phyloP scores from a whole-genome alignment of 441 rosid genomes.

The Melianthus villosus region DNA sequence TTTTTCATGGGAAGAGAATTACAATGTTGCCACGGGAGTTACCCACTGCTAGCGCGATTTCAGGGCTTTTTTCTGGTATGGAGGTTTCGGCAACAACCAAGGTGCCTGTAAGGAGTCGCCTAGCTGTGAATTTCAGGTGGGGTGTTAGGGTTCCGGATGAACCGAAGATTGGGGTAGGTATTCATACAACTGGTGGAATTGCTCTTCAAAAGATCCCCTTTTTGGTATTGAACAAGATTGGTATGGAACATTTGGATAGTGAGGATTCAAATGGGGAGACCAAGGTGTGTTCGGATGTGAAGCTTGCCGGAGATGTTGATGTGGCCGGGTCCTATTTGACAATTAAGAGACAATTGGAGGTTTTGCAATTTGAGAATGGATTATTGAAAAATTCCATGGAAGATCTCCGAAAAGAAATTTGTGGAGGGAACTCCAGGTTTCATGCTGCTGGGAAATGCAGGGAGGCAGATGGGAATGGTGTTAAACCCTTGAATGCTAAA shows the following conservation, averaged over 20 bases:
- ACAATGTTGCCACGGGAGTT: conserved; percentile 19
- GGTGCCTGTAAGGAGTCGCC: conserved; percentile 43
- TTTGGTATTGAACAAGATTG: conserved; percentile 66
- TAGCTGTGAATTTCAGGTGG: conserved; percentile 62
- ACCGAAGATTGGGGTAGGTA: conserved; percentile 12
- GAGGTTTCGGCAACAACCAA: conserved; percentile 54
- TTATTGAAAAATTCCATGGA: conserved; percentile 46
- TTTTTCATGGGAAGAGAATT: conserved; percentile 16
- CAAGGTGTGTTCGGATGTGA: conserved; percentile 11
- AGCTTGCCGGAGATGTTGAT: conserved; percentile 12
- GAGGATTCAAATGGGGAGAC: conserved; percentile 13
- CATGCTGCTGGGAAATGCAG: conserved; percentile 19
- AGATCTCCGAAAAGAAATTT: conserved; percentile 44
- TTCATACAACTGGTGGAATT: conserved; percentile 29
- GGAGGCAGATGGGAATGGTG: no score
- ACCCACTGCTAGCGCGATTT: conserved; percentile 22
- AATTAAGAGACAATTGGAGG: conserved; percentile 43
- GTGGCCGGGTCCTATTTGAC: conserved; percentile 30
- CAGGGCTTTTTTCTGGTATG: conserved; percentile 35
- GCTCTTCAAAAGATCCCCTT: conserved; percentile 48
- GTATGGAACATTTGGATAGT: conserved; percentile 52
- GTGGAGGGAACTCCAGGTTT: conserved; percentile 9
- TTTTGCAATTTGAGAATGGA: conserved; percentile 45
- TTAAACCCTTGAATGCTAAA: conserved; percentile 5
- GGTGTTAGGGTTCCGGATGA: conserved; percentile 69